A percentile compares a stretch with the other conserved stretches of the same genome.
Conservation (phyloP, 164 flowering plant genomes). For the Nymphaea colorata region DNA sequence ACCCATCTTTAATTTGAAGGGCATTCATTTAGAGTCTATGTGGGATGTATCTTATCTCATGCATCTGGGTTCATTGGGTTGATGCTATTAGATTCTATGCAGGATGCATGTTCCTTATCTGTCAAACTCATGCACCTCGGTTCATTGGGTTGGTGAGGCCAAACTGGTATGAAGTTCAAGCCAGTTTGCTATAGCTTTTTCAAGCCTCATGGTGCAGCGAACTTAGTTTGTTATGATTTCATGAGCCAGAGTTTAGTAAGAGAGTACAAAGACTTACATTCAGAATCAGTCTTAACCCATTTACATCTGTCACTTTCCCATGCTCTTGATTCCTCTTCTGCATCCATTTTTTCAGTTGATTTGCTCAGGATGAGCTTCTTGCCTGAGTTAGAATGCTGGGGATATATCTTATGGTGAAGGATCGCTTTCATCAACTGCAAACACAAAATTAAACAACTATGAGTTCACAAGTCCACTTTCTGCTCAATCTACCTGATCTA, state of each 20-base stretch:
- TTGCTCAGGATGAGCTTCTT: conserved; percentile 40
- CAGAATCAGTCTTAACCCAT: conserved; percentile 94
- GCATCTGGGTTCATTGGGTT: no score
- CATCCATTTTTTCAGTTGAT: conserved; percentile 8
- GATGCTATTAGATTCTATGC: no score
- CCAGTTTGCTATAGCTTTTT: background rate
- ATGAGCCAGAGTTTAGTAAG: background rate
- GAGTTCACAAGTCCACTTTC: no score
- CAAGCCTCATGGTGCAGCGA: background rate
- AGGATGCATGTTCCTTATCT: no score
- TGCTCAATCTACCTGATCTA: no score
- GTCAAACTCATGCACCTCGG: no score
- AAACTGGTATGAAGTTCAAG: background rate
- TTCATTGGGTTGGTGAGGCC: no score
- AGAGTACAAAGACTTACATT: conserved; percentile 35
- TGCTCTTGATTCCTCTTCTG: conserved; percentile 21
- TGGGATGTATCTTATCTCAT: no score
- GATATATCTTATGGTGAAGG: conserved; percentile 55
- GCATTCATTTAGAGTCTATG: no score
- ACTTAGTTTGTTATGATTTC: background rate
- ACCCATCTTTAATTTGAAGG: no score
- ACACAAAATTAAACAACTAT: background rate
- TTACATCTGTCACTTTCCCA: conserved; percentile 30
- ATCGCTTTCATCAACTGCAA: conserved; percentile 57
- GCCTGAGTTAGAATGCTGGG: conserved; percentile 32